Evolutionary conservation across 192 early-diverging fungal species (phyloP), one percentile per base, ranked within the genome.

Genomic region (Umbelopsis vinacea): DNA sequence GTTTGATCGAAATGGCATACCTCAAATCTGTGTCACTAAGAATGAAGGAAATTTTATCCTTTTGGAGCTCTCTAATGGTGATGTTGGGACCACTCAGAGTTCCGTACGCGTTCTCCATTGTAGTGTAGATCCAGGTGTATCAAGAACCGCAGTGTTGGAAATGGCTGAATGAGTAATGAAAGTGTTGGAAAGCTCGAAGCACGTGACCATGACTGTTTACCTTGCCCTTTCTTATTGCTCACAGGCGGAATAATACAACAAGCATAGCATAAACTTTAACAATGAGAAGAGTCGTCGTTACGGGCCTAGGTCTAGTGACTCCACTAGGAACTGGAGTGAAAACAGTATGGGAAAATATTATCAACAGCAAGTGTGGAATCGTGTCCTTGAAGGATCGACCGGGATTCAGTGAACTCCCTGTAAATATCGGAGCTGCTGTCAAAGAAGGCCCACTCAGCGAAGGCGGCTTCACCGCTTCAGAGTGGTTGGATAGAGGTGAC

Each of bases 261-360:
- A 7, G 40, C 40, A 43, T 40, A 43, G 40, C 3, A 29, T 29
- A 29, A 29, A 24, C 17, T 38, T 17, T 15, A 29, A 33, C 23
- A 63, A 63, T 63, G 57, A 22, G 88, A 45, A 83, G 95, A n/a
- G 97, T 98, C 2, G 97, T 96, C 5, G 95, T 98, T 14, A 98
- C 97, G 21, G 97, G 97, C 6, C 85, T 98, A 6, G 97, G 97
- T 7, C 82, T 96, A 19, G 92, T 98, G 37, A 95, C 95, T 21
- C 97, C 97, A 2, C 84, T 98, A 17, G 95, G 91, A 52, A 87
- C 88, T 2, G 93, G 94, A 66, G 89, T 92, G 17, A 76, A 80
- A 52, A 76, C 82, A 23, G 83, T 86, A 0, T 98, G 96, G 96
- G 74, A 77, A 19, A 85, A 80, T 67, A 83, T 98, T 26, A 66